Evolutionary conservation across 1,284 basidiomycete species (phyloP).

Genomic region (Tilletiopsis washingtonensis): DNA sequence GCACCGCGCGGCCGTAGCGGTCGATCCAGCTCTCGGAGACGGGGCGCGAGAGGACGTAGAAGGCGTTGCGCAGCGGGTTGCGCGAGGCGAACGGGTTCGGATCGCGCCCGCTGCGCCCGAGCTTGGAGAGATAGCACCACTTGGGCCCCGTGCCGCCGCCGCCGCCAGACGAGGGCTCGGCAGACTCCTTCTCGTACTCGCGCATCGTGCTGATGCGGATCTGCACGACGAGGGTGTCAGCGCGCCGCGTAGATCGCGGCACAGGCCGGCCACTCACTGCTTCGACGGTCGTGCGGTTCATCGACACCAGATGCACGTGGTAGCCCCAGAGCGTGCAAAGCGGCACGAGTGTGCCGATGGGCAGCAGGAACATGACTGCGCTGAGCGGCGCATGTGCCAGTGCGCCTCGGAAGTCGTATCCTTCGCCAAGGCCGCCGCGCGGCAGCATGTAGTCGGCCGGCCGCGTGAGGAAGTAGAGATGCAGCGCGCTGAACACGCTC

Average conservation of each 20-base stretch:
- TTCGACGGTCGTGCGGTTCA: conserved; percentile 44
- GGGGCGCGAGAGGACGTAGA: conserved; percentile 19
- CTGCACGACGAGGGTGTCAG: conserved; percentile 7
- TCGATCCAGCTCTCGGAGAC: conserved; percentile 25
- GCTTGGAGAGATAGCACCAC: conserved; percentile 1
- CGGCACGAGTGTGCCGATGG: conserved; percentile 19
- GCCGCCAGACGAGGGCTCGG: conserved; percentile 1
- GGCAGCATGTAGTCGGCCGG: conserved; percentile 11
- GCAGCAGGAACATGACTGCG: conserved; percentile 33
- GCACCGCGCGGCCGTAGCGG: neutral
- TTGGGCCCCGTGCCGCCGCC: neutral
- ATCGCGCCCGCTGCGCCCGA: conserved; percentile 14
- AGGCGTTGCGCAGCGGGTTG: conserved; percentile 11
- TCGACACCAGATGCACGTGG: conserved; percentile 31
- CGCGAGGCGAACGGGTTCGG: conserved; percentile 28
- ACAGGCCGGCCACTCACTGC: conserved; percentile 4
- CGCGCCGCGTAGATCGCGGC: too few relatives aligned
- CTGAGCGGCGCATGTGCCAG: conserved; percentile 25
- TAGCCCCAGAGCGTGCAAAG: conserved; percentile 30
- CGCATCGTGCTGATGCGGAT: conserved; percentile 36
- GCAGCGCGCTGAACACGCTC: conserved; percentile 16
- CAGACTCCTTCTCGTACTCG: conserved; percentile 23
- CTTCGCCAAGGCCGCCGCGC: conserved; percentile 13
- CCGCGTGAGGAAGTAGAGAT: conserved; percentile 20
- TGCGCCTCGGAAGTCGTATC: conserved; percentile 19